Percentiles rank a stretch among this genome's conserved stretches.
These are phyloP conservation scores for Exophiala mesophila DNA, from an alignment of 2,329 filamentous ascomycete genomes.

Conservation along the genomic window DNA sequence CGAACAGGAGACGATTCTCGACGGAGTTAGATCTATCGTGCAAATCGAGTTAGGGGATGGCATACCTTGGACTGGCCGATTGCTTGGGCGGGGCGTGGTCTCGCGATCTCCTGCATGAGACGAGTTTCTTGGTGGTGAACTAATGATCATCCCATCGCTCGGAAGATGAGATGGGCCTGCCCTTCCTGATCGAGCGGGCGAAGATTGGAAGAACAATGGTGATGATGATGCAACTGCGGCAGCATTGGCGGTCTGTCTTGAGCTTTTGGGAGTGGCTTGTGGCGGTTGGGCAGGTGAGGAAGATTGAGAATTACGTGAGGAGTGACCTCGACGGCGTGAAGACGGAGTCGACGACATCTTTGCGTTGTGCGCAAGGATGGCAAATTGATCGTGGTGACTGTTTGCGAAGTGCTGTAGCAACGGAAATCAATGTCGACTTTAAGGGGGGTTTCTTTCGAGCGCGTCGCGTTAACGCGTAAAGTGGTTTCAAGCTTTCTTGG, in stretches of 20 bases:
- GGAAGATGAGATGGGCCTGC: constrained; percentile 31
- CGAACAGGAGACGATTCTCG: constrained; percentile 87
- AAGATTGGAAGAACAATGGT: constrained; percentile 71
- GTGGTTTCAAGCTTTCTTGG: neutral
- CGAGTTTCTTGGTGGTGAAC: constrained; percentile 44
- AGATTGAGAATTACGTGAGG: constrained; percentile 36
- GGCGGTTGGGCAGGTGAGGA: constrained; percentile 35
- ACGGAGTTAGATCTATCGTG: constrained; percentile 19
- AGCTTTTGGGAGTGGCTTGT: constrained; percentile 31
- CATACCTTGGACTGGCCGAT: constrained; percentile 37
- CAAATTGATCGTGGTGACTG: too few species aligned
- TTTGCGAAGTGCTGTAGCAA: too few species aligned
- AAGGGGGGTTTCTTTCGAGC: too few species aligned
- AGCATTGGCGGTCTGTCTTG: constrained; percentile 30
- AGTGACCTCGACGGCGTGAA: constrained; percentile 38
- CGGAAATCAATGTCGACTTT: too few species aligned
- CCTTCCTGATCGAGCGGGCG: constrained; percentile 46
- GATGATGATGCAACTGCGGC: constrained; percentile 60
- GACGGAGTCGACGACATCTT: constrained; percentile 38
- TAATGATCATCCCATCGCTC: constrained; percentile 39
- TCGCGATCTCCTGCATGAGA: constrained; percentile 39
- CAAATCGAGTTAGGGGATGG: too few species aligned
- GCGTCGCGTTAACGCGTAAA: neutral
- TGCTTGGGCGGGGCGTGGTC: constrained; percentile 39
- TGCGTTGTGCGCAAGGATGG: too few species aligned